Evolutionary conservation across 2,329 filamentous ascomycete species (phyloP), one percentile per base, ranked within the genome.

Genomic region (Aspergillus phoenicis): DNA sequence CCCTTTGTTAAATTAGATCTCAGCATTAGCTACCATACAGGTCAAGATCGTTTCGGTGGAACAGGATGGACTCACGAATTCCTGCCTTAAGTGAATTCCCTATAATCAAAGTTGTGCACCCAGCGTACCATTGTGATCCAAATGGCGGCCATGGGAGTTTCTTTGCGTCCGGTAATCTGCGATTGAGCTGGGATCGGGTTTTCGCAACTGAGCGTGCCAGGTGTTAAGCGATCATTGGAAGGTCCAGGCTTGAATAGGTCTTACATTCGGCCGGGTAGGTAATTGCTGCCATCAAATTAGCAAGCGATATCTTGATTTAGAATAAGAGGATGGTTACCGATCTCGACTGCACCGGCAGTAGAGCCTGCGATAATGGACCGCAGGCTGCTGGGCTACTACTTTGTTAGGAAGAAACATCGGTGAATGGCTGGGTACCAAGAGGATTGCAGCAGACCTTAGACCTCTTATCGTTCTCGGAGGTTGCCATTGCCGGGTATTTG

Each of bases 11-110:
- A 36, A 54, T 20, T n/a, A 45, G 22, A 33, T 28, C 22, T 26
- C 17, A 30, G 51, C 17, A 56, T 26, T 38, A 36, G 49, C 15
- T 10, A 22, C 13, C 11, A 15, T 17, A 59, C 41, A 26, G 7
- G n/a, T 26, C 15, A 30, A 33, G 7, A 4, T 10, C 26, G 28
- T 11, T 49, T 11, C 28, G 45, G 7, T 49, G 26, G 5, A 41
- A 33, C 17, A 51, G 26, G 20, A 53, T 22, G 3, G 28, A 83
- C 89, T 63, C 85, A 93, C 93, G 89, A 65, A 98, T 96, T 62
- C 93, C 95, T 39, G 95, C 95, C 82, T 99, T 99, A 75, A 95
- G 84, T 57, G 93, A 96, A 80, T 99, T 99, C 63, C 95, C 95
- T 68, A 98, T 92, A 62, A 99, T 96, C 74, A 97, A 81, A 28